These are phyloP conservation scores for Citrus cavaleriei DNA, from an alignment of 345 rosid genomes.

Conservation along the genomic window DNA sequence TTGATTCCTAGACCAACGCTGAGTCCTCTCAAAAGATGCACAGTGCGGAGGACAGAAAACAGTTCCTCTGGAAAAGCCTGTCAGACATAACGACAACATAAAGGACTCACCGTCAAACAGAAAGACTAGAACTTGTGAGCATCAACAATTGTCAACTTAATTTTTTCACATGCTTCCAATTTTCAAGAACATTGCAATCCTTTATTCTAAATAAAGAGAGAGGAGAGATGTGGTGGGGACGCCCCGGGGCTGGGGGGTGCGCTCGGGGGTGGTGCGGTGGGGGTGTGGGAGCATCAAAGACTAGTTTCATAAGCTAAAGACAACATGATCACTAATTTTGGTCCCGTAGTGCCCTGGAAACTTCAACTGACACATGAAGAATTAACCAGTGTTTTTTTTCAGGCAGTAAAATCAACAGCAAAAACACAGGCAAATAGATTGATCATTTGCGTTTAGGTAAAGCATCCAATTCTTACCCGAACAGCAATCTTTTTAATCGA, in stretches of 20 bases:
- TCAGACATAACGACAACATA: background rate
- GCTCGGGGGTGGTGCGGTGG: too few species aligned
- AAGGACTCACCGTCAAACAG: background rate
- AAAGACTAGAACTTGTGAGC: background rate
- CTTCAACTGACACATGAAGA: background rate
- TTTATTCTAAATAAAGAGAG: background rate
- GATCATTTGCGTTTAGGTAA: background rate
- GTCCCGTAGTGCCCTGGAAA: background rate
- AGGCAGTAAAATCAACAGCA: background rate
- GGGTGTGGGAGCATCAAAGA: background rate
- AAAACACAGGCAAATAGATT: background rate
- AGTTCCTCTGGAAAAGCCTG: slow-evolving; percentile 93
- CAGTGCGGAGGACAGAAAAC: slow-evolving; percentile 84
- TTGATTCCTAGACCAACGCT: slow-evolving; percentile 87
- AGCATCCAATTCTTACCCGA: slow-evolving; percentile 38
- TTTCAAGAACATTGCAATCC: background rate
- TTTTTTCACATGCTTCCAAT: background rate
- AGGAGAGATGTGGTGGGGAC: too few species aligned
- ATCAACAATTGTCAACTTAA: background rate
- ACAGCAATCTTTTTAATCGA: slow-evolving; percentile 73
- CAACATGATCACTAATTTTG: background rate
- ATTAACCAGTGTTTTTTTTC: background rate
- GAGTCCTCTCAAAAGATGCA: slow-evolving; percentile 82
- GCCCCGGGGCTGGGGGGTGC: too few species aligned
- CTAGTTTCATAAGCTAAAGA: background rate